Evolutionary conservation across 768 basidiomycete species (phyloP), one percentile per base, ranked within the genome.

Genomic region (Exsudoporus frostii): DNA sequence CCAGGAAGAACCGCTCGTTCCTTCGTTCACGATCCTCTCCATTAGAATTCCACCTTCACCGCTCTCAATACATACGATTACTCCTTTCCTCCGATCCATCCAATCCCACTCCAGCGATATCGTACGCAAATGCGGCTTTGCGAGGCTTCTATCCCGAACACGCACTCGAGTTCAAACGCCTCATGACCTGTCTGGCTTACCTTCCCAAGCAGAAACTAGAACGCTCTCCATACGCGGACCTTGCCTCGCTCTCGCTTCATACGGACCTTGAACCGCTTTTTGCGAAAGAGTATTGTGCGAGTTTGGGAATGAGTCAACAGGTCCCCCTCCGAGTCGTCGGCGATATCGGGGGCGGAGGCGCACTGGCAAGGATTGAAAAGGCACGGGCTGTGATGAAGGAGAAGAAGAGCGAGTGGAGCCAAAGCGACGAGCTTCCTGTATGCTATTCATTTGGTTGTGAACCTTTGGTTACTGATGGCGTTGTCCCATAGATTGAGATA

Each of bases 361-460:
- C 95, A 0, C 71, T 98, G 51, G 86, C 89, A 7, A 83, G 88
- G 63, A 95, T 98, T 40, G 92, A 96, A 73, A 98, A 98, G 69
- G 95, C 92, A 7, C 80, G 91, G 55, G 88, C 86, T 56, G 90
- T 98, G 25, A 90, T 98, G 88, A 83, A 91, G 58, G 92, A 96
- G 65, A 79, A 87, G 60, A 89, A 92, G 76, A 92, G 90, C 60
- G 92, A 93, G 72, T 97, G 96, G 89, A 88, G 84, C 67, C 88
- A 88, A 59, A 81, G 83, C 20, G 86, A 90, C 51, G 96, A 98
- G 65, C 72, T 98, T 44, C 95, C 96, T 7, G 95, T 98, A 27
- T 7, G 64, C 27, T 24, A 19, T 42, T 40, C 54, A 8, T 46
- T 33, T 38, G 27, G 29, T 57, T 15, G 17, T 33, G 27, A 17